Base-by-base conservation (phyloP, 345 rosid species). In the Bruguiera sexangula region DNA sequence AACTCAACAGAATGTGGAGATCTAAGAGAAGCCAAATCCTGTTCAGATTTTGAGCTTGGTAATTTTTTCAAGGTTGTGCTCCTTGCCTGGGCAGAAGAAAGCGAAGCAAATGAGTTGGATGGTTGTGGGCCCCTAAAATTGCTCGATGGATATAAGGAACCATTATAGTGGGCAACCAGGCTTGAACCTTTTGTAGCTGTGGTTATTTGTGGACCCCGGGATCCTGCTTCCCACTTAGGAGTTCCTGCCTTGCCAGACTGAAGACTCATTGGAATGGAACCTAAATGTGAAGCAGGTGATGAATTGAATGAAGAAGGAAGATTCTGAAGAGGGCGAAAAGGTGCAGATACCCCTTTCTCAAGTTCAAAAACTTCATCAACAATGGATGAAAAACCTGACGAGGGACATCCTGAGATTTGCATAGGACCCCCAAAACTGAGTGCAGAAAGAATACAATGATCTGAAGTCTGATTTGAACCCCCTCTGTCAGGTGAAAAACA, bases 361-460 rank as follows among this genome's bases (percentile, higher is more conserved):
- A 85, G 85, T 82, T 90, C 92, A 85, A 96, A 96, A 65, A 96
- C 90, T 76, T 90, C 97, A 85, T 92, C 99, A 52, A 96, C 95
- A 60, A 89, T 76, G 64, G 89, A 89, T 59, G 98, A 82, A 77
- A 92, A 96, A 82, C 88, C 84, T 58, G 90, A 82, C 11, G 84
- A 69, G 20, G 86, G 79, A 71, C 73, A 73, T 63, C 92, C 87
- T 69, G 79, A 71, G 70, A 78, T 69, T 69, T 84, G 90, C 73
- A 79, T 56, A 66, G 86, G 79, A 77, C 86, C 77, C 27, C 86
- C 93, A 5, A 83, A 78, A 81, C 76, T 66, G 43, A 87, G 67
- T 65, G 81, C 89, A 79, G 91, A 80, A 77, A 78, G 83, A 76
- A 85, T 75, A 69, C 76, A 84, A 68, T 81, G 79, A 52, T 87